Evolutionary conservation across 768 basidiomycete genomes (phyloP).

Genomic region (Tulasnella sp.): DNA sequence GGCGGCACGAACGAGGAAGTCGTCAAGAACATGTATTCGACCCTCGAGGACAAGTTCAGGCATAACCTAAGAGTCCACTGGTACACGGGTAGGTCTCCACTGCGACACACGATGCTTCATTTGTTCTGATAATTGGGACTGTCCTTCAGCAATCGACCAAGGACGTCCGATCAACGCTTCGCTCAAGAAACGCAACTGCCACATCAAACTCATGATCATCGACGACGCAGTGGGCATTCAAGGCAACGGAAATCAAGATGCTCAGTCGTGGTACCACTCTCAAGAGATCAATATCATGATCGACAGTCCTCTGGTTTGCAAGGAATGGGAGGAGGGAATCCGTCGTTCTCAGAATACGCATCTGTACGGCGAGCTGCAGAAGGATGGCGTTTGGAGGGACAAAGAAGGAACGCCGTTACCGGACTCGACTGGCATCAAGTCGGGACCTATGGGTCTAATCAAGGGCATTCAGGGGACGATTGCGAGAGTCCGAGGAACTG

Average conservation of each 20-base stretch:
- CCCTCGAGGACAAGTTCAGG: constrained; percentile 35
- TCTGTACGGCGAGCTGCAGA: constrained; percentile 35
- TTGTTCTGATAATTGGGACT: neutral
- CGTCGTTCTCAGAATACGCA: constrained; percentile 44
- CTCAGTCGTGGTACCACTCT: constrained; percentile 62
- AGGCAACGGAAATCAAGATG: constrained; percentile 63
- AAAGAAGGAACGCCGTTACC: constrained; percentile 27
- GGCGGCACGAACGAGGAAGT: constrained; percentile 68
- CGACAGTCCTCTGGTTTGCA: constrained; percentile 40
- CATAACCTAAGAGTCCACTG: constrained; percentile 42
- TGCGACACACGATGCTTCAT: neutral
- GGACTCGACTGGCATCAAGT: constrained; percentile 27
- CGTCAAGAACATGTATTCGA: constrained; percentile 43
- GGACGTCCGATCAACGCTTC: constrained; percentile 52
- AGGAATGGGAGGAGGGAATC: constrained; percentile 46
- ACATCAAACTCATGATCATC: constrained; percentile 56
- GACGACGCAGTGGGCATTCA: constrained; percentile 54
- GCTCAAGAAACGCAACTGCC: constrained; percentile 58
- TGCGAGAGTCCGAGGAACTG: constrained; percentile 32
- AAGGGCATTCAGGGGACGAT: constrained; percentile 35
- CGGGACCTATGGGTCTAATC: constrained; percentile 16
- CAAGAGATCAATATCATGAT: constrained; percentile 59
- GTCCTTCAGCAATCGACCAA: constrained; percentile 38
- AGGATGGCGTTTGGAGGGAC: constrained; percentile 50
- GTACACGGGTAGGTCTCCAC: constrained; percentile 34